Evolutionary conservation across 768 basidiomycete species (phyloP).

Genomic region (Tulasnella sp.): DNA sequence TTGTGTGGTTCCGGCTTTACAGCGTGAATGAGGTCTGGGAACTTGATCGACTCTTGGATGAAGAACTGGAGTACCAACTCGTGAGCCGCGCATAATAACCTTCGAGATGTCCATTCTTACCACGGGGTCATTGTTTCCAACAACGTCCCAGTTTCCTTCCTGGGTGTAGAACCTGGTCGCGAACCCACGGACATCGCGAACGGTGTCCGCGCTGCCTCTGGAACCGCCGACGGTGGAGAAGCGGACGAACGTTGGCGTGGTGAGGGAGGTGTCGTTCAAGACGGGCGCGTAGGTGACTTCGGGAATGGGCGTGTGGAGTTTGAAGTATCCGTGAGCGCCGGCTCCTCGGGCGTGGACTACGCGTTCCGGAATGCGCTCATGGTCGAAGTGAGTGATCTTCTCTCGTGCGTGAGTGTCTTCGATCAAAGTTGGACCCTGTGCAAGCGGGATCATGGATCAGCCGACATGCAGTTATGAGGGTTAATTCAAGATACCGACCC

Average conservation of each 20-base stretch:
- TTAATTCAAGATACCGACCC: background rate
- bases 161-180: conserved; percentile 78
- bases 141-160: conserved; percentile 77
- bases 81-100: background rate
- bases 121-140: conserved; percentile 73
- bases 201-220: conserved; percentile 77
- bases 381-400: conserved; percentile 69
- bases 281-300: conserved; percentile 69
- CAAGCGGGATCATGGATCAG: background rate
- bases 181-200: conserved; percentile 84
- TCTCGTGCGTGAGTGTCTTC: conserved; percentile 46
- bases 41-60: conserved; percentile 74
- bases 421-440: conserved; percentile 68
- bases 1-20: conserved; percentile 80
- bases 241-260: conserved; percentile 74
- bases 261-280: conserved; percentile 65
- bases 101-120: background rate
- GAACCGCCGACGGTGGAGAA: conserved; percentile 85
- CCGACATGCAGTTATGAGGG: too few species aligned
- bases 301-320: conserved; percentile 63
- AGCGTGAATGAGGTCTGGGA: conserved; percentile 77
- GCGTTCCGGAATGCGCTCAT: conserved; percentile 87
- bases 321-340: conserved; percentile 81
- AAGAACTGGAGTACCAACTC: conserved; percentile 47
- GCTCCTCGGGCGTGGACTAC: conserved; percentile 68